These are phyloP conservation scores for bread wheat (Triticum aestivum) DNA, from an alignment of 176 grass and related monocot species.

Conservation along the genomic window DNA sequence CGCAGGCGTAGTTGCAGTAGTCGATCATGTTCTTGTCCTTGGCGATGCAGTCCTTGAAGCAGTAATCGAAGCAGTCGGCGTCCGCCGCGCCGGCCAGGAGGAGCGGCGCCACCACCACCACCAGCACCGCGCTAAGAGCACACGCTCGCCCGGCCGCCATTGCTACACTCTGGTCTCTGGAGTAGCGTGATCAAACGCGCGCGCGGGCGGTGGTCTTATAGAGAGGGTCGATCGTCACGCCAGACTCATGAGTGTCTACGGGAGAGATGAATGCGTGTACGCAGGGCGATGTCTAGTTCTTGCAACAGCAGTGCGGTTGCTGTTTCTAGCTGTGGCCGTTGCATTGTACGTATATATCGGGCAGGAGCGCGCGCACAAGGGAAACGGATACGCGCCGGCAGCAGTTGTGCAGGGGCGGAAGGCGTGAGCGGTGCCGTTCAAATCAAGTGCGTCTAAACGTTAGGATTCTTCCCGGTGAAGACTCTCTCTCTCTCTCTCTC, in stretches of 20 bases:
- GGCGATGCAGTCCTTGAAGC: constrained; percentile 48
- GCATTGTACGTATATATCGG: not conserved
- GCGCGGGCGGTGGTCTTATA: not conserved
- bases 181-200: not conserved
- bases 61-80: constrained; percentile 47
- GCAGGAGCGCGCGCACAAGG: not conserved
- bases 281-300: not conserved
- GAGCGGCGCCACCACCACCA: not conserved
- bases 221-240: constrained; percentile 6
- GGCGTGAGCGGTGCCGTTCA: constrained; percentile 7
- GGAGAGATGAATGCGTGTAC: not conserved
- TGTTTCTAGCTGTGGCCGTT: constrained; percentile 4
- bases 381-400: not conserved
- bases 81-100: constrained; percentile 19
- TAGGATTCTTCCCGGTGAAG: too few species aligned
- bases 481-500: too few species aligned
- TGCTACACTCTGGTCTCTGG: not conserved
- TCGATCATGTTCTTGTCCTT: constrained; percentile 41
- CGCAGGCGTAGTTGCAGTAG: constrained; percentile 64
- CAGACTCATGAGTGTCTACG: not conserved
- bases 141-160: constrained; percentile 3
- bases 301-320: constrained; percentile 23
- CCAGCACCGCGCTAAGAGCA: not conserved
- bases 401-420: constrained; percentile 25
- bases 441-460: not conserved